A percentile compares a stretch with the other conserved stretches of the same genome.
phyloP scores from a whole-genome alignment of 192 early-diverging fungal species.

The Coemansia reversa region DNA sequence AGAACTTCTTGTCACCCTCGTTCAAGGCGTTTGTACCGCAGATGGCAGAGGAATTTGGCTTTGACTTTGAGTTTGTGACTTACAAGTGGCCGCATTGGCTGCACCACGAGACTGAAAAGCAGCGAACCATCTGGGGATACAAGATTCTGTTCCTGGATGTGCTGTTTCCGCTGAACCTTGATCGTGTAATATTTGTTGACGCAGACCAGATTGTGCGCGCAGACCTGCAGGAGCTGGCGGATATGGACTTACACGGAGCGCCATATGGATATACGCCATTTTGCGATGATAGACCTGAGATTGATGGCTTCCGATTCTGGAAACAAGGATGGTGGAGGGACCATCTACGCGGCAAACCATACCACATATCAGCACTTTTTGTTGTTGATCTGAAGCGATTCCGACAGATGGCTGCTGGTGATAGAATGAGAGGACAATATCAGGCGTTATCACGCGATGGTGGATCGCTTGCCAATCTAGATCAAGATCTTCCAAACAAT shows the following conservation, averaged over 20 bases:
- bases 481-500: slow-evolving; percentile 98
- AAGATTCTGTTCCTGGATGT: slow-evolving; percentile 99
- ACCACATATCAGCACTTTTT: slow-evolving; percentile 95
- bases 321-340: slow-evolving; percentile 93
- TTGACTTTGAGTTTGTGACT: slow-evolving; percentile 94
- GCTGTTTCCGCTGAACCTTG: slow-evolving; percentile 87
- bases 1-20: slow-evolving; percentile 94
- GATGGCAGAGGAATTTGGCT: slow-evolving; percentile 81
- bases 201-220: slow-evolving; percentile 98
- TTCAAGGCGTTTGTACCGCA: slow-evolving; percentile 94
- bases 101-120: slow-evolving; percentile 86
- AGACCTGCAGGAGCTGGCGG: slow-evolving; percentile 88
- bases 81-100: slow-evolving; percentile 99
- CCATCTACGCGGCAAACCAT: slow-evolving; percentile 82
- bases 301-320: slow-evolving; percentile 99
- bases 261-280: slow-evolving; percentile 97
- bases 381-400: slow-evolving; percentile 93
- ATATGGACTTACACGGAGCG: slow-evolving; percentile 91
- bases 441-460: slow-evolving; percentile 87
- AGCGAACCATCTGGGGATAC: slow-evolving; percentile 98
- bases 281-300: slow-evolving; percentile 87
- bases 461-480: slow-evolving; percentile 87
- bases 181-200: slow-evolving; percentile 98
- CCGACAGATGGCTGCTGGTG: slow-evolving; percentile 91
- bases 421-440: slow-evolving; percentile 89